Evolutionary conservation across 1,284 basidiomycete genomes (phyloP).

Genomic region (Ustilago loliicola): DNA sequence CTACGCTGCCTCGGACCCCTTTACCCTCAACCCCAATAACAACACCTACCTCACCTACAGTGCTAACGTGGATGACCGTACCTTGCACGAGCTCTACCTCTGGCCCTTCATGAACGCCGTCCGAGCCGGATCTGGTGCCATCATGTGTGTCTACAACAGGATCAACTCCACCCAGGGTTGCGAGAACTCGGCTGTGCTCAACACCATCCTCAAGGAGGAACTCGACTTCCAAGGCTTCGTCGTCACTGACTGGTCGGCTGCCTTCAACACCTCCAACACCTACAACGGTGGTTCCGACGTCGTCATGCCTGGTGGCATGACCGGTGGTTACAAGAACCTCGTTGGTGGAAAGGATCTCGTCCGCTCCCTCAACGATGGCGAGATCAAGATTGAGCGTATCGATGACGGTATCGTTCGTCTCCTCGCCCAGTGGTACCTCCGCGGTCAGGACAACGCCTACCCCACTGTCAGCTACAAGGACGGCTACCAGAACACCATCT

Average conservation of each 20-base stretch:
- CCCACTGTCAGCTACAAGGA: conserved; percentile 48
- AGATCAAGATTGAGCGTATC: conserved; percentile 48
- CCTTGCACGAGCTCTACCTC: conserved; percentile 51
- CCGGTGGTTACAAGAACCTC: conserved; percentile 36
- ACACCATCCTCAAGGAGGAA: conserved; percentile 52
- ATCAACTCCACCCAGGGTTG: conserved; percentile 30
- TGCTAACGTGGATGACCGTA: conserved; percentile 45
- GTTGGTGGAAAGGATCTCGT: conserved; percentile 38
- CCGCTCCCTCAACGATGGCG: conserved; percentile 31
- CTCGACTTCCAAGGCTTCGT: conserved; percentile 48
- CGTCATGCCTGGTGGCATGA: conserved; percentile 38
- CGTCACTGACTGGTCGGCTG: conserved; percentile 47
- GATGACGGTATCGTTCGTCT: conserved; percentile 44
- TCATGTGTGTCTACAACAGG: conserved; percentile 45
- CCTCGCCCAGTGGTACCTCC: conserved; percentile 40
- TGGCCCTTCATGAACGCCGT: conserved; percentile 53
- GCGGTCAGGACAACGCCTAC: conserved; percentile 33
- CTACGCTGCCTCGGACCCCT: conserved; percentile 40
- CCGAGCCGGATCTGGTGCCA: conserved; percentile 38
- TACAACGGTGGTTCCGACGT: conserved; percentile 46
- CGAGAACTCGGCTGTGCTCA: conserved; percentile 34
- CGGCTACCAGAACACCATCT: conserved; percentile 42
- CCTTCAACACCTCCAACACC: conserved; percentile 41
- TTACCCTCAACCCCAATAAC: conserved; percentile 47
- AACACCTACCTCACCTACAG: conserved; percentile 71